These are phyloP conservation scores for Fusarium duplospermum DNA, from an alignment of 2,329 filamentous ascomycete species.

Conservation along the genomic window DNA sequence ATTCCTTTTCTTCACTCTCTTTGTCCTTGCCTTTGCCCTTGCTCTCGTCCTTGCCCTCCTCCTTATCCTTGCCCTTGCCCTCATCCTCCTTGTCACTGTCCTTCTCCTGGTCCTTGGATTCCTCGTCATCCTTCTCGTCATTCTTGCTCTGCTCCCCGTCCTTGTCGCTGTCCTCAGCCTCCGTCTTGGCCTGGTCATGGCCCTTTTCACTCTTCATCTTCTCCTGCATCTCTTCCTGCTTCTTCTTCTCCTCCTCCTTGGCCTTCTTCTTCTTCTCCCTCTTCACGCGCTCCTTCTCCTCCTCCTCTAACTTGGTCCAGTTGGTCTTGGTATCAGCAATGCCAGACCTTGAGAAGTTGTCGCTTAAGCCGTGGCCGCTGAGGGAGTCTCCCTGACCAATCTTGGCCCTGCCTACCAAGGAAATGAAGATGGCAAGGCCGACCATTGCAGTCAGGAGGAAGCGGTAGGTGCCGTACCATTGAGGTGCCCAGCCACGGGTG, in stretches of 20 bases:
- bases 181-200: slow-evolving; percentile 25
- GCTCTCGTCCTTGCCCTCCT: slow-evolving; percentile 33
- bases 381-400: slow-evolving; percentile 59
- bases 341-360: slow-evolving; percentile 52
- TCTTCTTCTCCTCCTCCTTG: slow-evolving; percentile 48
- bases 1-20: slow-evolving; percentile 38
- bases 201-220: slow-evolving; percentile 43
- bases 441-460: slow-evolving; percentile 94
- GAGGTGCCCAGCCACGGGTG: slow-evolving; percentile 79
- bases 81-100: slow-evolving; percentile 35
- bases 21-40: slow-evolving; percentile 4
- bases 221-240: slow-evolving; percentile 48
- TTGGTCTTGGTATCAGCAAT: slow-evolving; percentile 53
- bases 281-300: slow-evolving; percentile 53
- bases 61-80: slow-evolving; percentile 35
- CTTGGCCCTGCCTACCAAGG: slow-evolving; percentile 84
- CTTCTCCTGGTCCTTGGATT: slow-evolving; percentile 33
- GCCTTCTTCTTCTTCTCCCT: slow-evolving; percentile 53
- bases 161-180: slow-evolving; percentile 19
- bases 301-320: slow-evolving; percentile 59
- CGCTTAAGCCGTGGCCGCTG: slow-evolving; percentile 50
- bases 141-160: slow-evolving; percentile 27
- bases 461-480: slow-evolving; percentile 90
- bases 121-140: slow-evolving; percentile 36
- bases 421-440: slow-evolving; percentile 82